These are phyloP conservation scores for Akanthomyces muscarius DNA, from an alignment of 2,329 filamentous ascomycete genomes.

Conservation along the genomic window DNA sequence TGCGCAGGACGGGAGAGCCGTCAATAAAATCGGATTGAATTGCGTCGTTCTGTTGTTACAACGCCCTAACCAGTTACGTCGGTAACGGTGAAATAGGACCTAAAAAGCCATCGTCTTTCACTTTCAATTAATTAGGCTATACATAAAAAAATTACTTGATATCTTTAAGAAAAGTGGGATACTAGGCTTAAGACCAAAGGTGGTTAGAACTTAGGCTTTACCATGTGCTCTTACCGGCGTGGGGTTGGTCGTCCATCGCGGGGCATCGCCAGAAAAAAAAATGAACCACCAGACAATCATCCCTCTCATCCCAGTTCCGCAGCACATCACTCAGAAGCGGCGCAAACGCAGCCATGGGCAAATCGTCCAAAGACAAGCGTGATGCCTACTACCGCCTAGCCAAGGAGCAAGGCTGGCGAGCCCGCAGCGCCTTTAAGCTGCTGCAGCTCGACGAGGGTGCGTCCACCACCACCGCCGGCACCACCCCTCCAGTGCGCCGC, in stretches of 20 bases:
- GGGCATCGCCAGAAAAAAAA: background rate
- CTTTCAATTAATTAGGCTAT: too few species aligned
- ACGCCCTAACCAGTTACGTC: too few species aligned
- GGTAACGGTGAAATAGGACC: too few species aligned
- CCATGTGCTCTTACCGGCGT: background rate
- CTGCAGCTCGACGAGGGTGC: constrained; percentile 83
- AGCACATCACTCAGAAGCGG: background rate
- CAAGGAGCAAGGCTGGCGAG: constrained; percentile 98
- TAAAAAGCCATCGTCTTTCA: too few species aligned
- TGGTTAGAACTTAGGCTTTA: too few species aligned
- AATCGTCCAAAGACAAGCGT: constrained; percentile 97
- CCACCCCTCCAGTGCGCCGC: background rate
- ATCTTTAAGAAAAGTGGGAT: too few species aligned
- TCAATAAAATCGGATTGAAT: too few species aligned
- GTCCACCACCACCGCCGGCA: constrained; percentile 9
- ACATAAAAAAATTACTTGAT: too few species aligned
- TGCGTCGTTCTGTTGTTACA: too few species aligned
- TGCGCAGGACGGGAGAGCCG: too few species aligned
- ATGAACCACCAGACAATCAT: background rate
- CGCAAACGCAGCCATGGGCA: constrained; percentile 62
- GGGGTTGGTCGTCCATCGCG: background rate
- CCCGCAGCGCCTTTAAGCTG: constrained; percentile 92
- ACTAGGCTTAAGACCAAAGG: too few species aligned
- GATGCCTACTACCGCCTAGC: constrained; percentile 97
- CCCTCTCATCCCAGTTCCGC: background rate